These are phyloP conservation scores for Fusarium setosum DNA, from an alignment of 2,329 filamentous ascomycete genomes.

Conservation along the genomic window DNA sequence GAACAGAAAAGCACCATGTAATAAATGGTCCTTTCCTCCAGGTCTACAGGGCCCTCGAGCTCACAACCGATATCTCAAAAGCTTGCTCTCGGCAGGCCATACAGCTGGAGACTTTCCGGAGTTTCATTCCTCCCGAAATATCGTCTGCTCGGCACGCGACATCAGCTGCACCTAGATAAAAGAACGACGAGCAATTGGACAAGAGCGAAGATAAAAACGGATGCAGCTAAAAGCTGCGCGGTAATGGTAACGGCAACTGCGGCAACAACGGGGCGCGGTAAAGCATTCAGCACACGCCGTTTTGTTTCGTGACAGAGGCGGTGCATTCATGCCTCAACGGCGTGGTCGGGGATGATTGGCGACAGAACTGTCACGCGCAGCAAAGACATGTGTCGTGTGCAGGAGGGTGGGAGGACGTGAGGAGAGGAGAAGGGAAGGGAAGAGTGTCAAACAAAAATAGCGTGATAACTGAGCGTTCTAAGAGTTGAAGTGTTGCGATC, in stretches of 20 bases:
- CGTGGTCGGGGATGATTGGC: constrained; percentile 33
- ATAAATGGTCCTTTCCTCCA: too few relatives aligned
- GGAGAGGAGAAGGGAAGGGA: not conserved
- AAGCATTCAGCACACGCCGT: not conserved
- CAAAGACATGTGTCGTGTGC: constrained; percentile 4
- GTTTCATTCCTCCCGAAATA: not conserved
- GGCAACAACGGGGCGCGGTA: not conserved
- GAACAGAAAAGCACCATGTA: too few relatives aligned
- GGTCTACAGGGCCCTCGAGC: too few relatives aligned
- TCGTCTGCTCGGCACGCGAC: not conserved
- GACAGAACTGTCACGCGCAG: constrained; percentile 12
- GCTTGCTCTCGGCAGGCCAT: too few relatives aligned
- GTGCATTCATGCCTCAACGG: not conserved
- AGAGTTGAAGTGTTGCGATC: constrained; percentile 9
- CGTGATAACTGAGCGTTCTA: not conserved
- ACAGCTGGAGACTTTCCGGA: not conserved
- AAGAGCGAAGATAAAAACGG: not conserved
- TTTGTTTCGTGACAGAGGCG: not conserved
- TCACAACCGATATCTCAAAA: too few relatives aligned
- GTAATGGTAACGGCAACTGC: not conserved
- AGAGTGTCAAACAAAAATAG: not conserved
- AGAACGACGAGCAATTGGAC: too few relatives aligned
- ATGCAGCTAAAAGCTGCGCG: not conserved
- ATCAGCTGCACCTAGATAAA: not conserved
- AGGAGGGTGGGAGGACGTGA: constrained; percentile 13